Evolutionary conservation across 495 filamentous ascomycete genomes (phyloP).

Genomic region (Neurospora tetraspora): DNA sequence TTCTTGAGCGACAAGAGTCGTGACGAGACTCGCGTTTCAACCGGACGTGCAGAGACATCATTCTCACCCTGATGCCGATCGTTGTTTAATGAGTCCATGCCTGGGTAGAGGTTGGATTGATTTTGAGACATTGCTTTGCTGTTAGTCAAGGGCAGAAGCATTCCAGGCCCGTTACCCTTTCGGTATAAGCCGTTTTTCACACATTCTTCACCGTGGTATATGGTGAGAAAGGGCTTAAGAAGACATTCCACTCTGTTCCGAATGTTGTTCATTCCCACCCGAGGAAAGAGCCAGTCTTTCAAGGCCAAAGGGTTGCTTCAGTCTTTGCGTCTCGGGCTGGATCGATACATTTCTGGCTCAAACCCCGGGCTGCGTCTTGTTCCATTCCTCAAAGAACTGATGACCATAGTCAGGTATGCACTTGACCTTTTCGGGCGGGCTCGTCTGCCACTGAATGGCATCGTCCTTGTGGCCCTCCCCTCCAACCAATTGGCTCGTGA

Average conservation of each 20-base stretch:
- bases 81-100: background rate
- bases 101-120: background rate
- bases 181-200: background rate
- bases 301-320: background rate
- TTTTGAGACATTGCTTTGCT: background rate
- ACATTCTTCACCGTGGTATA: background rate
- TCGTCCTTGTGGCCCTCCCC: conserved; percentile 1
- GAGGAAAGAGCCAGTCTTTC: background rate
- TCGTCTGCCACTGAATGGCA: conserved; percentile 7
- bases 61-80: background rate
- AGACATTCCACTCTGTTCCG: background rate
- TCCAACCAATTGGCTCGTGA: conserved; percentile 21
- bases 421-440: conserved; percentile 17
- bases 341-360: background rate
- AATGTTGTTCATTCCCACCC: background rate
- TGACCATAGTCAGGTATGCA: conserved; percentile 13
- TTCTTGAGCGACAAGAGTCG: background rate
- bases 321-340: background rate
- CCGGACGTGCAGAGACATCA: background rate
- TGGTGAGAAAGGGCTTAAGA: background rate
- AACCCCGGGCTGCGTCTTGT: conserved; percentile 11
- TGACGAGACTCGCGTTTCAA: background rate
- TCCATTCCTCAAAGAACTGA: conserved; percentile 19
- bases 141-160: background rate
- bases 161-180: background rate